Evolutionary conservation across 176 grass and related monocot genomes (phyloP).

Genomic region (Oryza nivara): DNA sequence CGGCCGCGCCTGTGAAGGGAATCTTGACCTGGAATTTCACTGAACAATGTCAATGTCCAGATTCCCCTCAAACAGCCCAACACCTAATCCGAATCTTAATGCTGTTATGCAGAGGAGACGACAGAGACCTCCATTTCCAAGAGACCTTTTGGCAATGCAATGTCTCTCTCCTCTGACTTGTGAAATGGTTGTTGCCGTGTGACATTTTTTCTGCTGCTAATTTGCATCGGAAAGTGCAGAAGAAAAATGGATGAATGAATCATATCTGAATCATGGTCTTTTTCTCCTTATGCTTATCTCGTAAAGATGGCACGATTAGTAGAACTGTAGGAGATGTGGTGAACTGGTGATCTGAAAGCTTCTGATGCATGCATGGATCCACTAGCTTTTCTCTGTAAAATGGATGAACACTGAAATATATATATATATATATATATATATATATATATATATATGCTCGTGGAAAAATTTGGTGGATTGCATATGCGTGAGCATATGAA

Average conservation of each 20-base stretch:
- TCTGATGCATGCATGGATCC: not conserved
- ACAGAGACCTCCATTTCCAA: not conserved
- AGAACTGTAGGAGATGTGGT: not conserved
- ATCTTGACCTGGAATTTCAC: constrained; percentile 2
- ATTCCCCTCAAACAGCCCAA: not conserved
- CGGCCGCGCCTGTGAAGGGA: not conserved
- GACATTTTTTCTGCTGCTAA: not conserved
- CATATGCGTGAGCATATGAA: not conserved
- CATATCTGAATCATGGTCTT: not conserved
- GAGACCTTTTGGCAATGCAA: not conserved
- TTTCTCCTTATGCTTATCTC: not conserved
- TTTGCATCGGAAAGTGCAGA: not conserved
- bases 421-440: not conserved
- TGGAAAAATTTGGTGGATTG: not conserved
- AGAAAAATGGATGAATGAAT: not conserved
- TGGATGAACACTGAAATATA: not conserved
- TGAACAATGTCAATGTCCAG: not conserved
- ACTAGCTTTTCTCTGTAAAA: not conserved
- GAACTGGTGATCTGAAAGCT: not conserved
- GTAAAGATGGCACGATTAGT: not conserved
- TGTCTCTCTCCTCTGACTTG: not conserved
- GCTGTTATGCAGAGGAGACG: not conserved
- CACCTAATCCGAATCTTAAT: not conserved
- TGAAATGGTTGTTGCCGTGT: not conserved
- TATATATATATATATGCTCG: not conserved